Evolutionary conservation across 208 protist species (phyloP), one percentile per base, ranked within the genome.

Genomic region (Trypanosoma platydactyli): DNA sequence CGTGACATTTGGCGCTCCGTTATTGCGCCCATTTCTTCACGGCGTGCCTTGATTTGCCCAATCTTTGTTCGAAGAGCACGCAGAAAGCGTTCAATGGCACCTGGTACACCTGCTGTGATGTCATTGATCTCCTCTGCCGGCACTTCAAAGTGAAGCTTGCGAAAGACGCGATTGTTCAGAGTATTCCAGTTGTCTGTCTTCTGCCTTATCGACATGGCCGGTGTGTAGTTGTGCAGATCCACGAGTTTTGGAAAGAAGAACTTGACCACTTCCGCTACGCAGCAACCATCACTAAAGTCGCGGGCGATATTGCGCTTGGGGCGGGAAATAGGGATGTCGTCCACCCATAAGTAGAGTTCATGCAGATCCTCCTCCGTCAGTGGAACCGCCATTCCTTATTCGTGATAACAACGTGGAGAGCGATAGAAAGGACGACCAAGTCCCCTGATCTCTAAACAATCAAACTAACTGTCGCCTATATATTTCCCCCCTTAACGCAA

Each of bases 151-250:
- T 92, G 86, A 22, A 99, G 79, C 69, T 96, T 97, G 54, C 92
- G 87, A 59, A 99, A 94, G 12, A 98, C 96, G 65, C 97, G 92
- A 9, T 81, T 71, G 66, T 99, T 98, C 15, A 99, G 83, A 2
- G 97, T 98, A 29, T 93, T 53, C 98, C 98, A 99, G 80, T 99
- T 99, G 65, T 98, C 95, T 7, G 89, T 46, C 81, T 99, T 99
- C 60, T 97, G 89, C 35, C 62, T 56, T 6, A 76, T 73, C 0
- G 84, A 86, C 80, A 95, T 95, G 9, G 97, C 88, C 0, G 95
- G 82, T 1, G 76, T 81, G 75, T 99, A 99, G 87, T 99, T 99
- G 94, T 99, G 97, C 38, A 99, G 66, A n/a, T 99, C 97, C 1
- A 99, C 97, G 5, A 99, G 68, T 55, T 92, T 92, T 9, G 98